phyloP scores from a whole-genome alignment of 2,329 filamentous ascomycete species.

The Chaetomium globosum region DNA sequence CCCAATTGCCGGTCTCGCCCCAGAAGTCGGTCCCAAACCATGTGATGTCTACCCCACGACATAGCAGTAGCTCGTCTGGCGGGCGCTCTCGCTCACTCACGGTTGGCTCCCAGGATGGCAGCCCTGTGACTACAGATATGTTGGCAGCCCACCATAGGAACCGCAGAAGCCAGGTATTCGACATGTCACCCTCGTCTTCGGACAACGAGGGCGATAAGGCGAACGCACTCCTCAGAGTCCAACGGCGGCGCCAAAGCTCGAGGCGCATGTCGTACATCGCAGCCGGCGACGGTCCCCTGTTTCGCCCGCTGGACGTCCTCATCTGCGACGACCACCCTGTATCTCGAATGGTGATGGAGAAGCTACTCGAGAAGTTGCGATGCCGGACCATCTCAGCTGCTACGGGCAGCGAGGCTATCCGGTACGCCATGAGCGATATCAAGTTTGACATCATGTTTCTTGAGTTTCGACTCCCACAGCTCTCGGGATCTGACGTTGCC shows the following conservation, averaged over 20 bases:
- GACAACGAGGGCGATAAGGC: slow-evolving; percentile 95
- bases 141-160: slow-evolving; percentile 78
- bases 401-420: slow-evolving; percentile 87
- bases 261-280: slow-evolving; percentile 85
- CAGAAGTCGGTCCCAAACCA: slow-evolving; percentile 57
- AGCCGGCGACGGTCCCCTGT: slow-evolving; percentile 79
- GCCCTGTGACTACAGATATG: slow-evolving; percentile 69
- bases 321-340: slow-evolving; percentile 98
- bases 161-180: slow-evolving; percentile 89
- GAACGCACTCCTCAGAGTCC: slow-evolving; percentile 83
- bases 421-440: slow-evolving; percentile 93
- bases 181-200: slow-evolving; percentile 95
- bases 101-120: slow-evolving; percentile 90
- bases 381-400: slow-evolving; percentile 91
- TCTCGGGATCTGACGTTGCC: slow-evolving; percentile 92
- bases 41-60: slow-evolving; percentile 56
- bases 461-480: slow-evolving; percentile 91
- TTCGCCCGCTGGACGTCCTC: slow-evolving; percentile 87
- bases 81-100: slow-evolving; percentile 84
- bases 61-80: slow-evolving; percentile 62
- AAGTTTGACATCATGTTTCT: slow-evolving; percentile 99
- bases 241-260: slow-evolving; percentile 93
- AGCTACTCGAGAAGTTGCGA: slow-evolving; percentile 88
- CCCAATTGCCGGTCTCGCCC: slow-evolving; percentile 61
- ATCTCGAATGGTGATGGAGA: slow-evolving; percentile 98